Percentiles rank a stretch among this genome's conserved stretches.
These are phyloP conservation scores for Yamadazyma phyllophila DNA, from an alignment of 805 yeast species.

Conservation along the genomic window DNA sequence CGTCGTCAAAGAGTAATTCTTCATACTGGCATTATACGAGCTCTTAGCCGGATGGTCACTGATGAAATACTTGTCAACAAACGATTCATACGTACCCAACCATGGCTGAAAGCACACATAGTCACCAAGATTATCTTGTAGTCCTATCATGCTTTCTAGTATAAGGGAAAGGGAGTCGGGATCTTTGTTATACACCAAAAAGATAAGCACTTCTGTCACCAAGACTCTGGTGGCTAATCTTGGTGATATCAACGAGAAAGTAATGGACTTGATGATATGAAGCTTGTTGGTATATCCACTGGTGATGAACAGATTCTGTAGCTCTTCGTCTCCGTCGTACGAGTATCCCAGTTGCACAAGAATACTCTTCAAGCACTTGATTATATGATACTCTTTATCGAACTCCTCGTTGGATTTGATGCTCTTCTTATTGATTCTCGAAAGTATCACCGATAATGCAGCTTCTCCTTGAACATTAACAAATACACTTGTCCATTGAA, in stretches of 20 bases:
- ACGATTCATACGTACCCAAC: conserved; percentile 35
- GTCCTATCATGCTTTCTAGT: conserved; percentile 28
- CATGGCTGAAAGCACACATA: conserved; percentile 40
- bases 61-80: conserved; percentile 27
- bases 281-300: conserved; percentile 22
- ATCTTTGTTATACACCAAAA: conserved; percentile 27
- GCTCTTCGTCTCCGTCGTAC: conserved; percentile 12
- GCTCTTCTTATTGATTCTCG: conserved; percentile 39
- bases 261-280: conserved; percentile 36
- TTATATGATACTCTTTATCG: conserved; percentile 37
- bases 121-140: conserved; percentile 38
- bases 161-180: conserved; percentile 19
- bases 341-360: conserved; percentile 20
- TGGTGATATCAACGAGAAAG: conserved; percentile 40
- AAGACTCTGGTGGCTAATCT: conserved; percentile 37
- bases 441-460: conserved; percentile 38
- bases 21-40: conserved; percentile 17
- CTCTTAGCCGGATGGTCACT: conserved; percentile 15
- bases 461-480: conserved; percentile 44
- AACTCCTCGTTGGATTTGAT: conserved; percentile 46
- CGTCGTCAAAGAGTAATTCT: conserved; percentile 35
- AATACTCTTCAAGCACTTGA: conserved; percentile 36
- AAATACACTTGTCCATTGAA: conserved; percentile 31
- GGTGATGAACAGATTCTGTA: conserved; percentile 5
- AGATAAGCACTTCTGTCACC: conserved; percentile 43